These are phyloP conservation scores for Fomitiporia mediterranea DNA, from an alignment of 1,284 basidiomycete species.

Conservation along the genomic window DNA sequence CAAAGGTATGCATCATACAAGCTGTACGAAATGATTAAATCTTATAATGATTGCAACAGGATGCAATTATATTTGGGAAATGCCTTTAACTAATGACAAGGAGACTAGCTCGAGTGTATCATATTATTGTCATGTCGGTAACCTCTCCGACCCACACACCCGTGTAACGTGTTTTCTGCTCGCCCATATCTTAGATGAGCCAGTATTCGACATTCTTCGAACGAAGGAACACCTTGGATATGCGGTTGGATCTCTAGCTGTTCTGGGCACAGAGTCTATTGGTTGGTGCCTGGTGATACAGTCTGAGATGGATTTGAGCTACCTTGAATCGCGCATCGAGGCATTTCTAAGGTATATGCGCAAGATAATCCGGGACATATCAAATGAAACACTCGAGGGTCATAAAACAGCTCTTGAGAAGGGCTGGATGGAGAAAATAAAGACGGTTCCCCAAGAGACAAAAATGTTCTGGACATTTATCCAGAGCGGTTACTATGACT, in stretches of 20 bases:
- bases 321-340: slow-evolving; percentile 86
- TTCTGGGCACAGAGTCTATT: slow-evolving; percentile 59
- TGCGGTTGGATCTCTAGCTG: slow-evolving; percentile 62
- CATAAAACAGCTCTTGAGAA: slow-evolving; percentile 53
- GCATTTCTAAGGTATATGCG: slow-evolving; percentile 77
- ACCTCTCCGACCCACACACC: slow-evolving; percentile 46
- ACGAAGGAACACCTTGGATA: slow-evolving; percentile 98
- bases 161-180: slow-evolving; percentile 59
- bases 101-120: slow-evolving; percentile 84
- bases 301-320: slow-evolving; percentile 78
- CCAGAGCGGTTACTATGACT: slow-evolving; percentile 72
- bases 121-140: slow-evolving; percentile 76
- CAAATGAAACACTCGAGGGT: slow-evolving; percentile 54
- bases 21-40: slow-evolving; percentile 7
- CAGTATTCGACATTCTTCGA: slow-evolving; percentile 88
- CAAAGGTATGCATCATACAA: slow-evolving; percentile 40
- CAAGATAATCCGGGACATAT: slow-evolving; percentile 52
- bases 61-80: slow-evolving; percentile 66
- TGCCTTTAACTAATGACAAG: slow-evolving; percentile 73
- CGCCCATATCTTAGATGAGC: slow-evolving; percentile 79
- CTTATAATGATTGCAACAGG: slow-evolving; percentile 36
- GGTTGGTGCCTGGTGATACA: slow-evolving; percentile 88
- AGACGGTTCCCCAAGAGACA: slow-evolving; percentile 63
- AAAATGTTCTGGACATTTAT: slow-evolving; percentile 67
- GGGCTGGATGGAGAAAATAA: slow-evolving; percentile 69